Percentiles rank a stretch among this genome's conserved stretches.
Evolutionary conservation across 2,329 filamentous ascomycete genomes (phyloP).

Genomic region (Cytospora leucostoma): DNA sequence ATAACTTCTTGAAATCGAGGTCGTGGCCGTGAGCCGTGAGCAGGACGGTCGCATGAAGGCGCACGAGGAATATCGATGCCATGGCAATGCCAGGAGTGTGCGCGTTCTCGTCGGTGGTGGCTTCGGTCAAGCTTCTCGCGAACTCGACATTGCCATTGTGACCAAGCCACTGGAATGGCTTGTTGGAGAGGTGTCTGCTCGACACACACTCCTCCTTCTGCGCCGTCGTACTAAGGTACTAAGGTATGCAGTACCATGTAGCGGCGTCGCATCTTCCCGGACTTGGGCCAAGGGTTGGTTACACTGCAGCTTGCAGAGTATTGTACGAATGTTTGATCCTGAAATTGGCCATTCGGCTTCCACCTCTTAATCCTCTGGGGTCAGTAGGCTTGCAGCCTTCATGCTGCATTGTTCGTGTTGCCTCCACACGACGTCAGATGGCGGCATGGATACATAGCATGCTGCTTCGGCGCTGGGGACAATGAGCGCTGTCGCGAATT

Average conservation of each 20-base stretch:
- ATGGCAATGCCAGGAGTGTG: background rate
- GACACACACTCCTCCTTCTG: background rate
- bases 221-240: constrained; percentile 1
- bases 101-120: background rate
- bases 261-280: constrained; percentile 12
- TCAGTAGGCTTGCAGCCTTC: constrained; percentile 17
- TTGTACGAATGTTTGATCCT: constrained; percentile 5
- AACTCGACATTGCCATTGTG: background rate
- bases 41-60: background rate
- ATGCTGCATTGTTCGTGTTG: background rate
- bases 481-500: background rate
- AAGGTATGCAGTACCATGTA: constrained; percentile 1
- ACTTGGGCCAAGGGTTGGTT: constrained; percentile 11
- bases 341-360: constrained; percentile 1
- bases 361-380: background rate
- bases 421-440: constrained; percentile 11
- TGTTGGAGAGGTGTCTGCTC: background rate
- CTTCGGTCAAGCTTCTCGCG: background rate
- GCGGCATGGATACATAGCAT: background rate
- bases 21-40: background rate
- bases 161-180: background rate
- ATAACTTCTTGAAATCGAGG: background rate
- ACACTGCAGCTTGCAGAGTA: constrained; percentile 25
- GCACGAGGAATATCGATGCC: background rate
- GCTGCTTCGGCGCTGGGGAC: background rate